Evolutionary conservation across 2,329 filamentous ascomycete genomes (phyloP), one percentile per base, ranked within the genome.

Genomic region (Penicillium brasilianum): DNA sequence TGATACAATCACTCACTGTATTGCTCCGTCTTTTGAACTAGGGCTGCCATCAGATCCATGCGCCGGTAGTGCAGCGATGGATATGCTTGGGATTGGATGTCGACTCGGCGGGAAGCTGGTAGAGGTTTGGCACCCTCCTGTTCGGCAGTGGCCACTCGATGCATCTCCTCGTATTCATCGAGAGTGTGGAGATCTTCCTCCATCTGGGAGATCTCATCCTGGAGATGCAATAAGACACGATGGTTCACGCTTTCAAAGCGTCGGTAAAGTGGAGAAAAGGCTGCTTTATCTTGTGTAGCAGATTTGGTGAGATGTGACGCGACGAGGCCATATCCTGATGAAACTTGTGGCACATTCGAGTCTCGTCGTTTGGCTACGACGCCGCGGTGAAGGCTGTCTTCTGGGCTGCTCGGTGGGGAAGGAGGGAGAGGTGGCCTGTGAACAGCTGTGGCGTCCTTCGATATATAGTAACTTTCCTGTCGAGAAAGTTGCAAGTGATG

Each of bases 201-300:
- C 39, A 96, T 81, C 69, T 94, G 90, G 32, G 84, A 83, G 18
- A 97, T 86, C 74, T 96, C 92, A 71, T 96, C 92, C 75, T 97
- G 93, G 16, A 96, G 82, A 64, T 95, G 88, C 0, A 97, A 81
- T 2, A 97, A 80, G 2, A 96, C 79, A 2, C 93, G 88, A 73
- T 96, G 92, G 69, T 95, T 93, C 18, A 97, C 79, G 11, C 87
- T 84, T 72, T 91, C 89, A 71, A 97, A 97, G 59, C 89, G 89
- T 46, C 93, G 87, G 74, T 96, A 97, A 60, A 96, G 84, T 0
- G 92, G 91, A 3, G 76, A 72, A 13, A 76, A 69, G 34, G 59
- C 63, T 30, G 66, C 75, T 66, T 64, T 66, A 11, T 70, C 69
- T 49, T 71, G 66, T 30, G 66, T 65, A 3, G 65, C 50, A 18